phyloP scores from a whole-genome alignment of 2,329 filamentous ascomycete species.

The Huntiella bhutanensis region DNA sequence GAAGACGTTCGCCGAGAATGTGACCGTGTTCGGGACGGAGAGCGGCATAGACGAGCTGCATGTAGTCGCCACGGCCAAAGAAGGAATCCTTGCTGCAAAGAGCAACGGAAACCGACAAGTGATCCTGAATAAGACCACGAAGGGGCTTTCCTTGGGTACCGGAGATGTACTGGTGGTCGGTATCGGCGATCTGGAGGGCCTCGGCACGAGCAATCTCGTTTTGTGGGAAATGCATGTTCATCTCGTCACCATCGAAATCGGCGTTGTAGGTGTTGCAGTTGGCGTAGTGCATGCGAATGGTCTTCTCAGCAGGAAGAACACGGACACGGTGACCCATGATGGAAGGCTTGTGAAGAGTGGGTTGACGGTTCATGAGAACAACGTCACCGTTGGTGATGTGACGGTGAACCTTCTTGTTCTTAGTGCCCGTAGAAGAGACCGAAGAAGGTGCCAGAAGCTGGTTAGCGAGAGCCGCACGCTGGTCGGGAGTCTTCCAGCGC shows the following conservation, averaged over 20 bases:
- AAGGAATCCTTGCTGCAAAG: constrained; percentile 84
- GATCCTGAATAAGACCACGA: constrained; percentile 92
- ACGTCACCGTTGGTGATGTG: constrained; percentile 94
- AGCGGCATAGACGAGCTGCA: constrained; percentile 82
- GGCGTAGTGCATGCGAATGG: constrained; percentile 97
- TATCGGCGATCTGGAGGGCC: constrained; percentile 82
- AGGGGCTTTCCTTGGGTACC: constrained; percentile 85
- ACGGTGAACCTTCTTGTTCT: constrained; percentile 90
- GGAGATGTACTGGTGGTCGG: constrained; percentile 91
- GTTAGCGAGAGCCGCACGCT: constrained; percentile 77
- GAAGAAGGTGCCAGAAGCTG: constrained; percentile 75
- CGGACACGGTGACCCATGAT: constrained; percentile 96
- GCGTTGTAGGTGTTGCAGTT: constrained; percentile 99
- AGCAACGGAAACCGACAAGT: constrained; percentile 83
- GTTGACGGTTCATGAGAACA: constrained; percentile 96
- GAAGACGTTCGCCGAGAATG: constrained; percentile 63
- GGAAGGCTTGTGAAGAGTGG: constrained; percentile 92
- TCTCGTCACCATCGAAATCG: constrained; percentile 97
- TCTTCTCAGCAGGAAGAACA: constrained; percentile 85
- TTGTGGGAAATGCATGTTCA: constrained; percentile 99
- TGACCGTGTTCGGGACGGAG: constrained; percentile 80
- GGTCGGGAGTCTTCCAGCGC: constrained; percentile 70
- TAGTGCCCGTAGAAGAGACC: constrained; percentile 51
- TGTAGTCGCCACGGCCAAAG: constrained; percentile 73
- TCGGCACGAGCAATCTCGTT: constrained; percentile 89